Evolutionary conservation across 805 yeast genomes (phyloP), one percentile per base, ranked within the genome.

Genomic region (Ogataea degrootiae): DNA sequence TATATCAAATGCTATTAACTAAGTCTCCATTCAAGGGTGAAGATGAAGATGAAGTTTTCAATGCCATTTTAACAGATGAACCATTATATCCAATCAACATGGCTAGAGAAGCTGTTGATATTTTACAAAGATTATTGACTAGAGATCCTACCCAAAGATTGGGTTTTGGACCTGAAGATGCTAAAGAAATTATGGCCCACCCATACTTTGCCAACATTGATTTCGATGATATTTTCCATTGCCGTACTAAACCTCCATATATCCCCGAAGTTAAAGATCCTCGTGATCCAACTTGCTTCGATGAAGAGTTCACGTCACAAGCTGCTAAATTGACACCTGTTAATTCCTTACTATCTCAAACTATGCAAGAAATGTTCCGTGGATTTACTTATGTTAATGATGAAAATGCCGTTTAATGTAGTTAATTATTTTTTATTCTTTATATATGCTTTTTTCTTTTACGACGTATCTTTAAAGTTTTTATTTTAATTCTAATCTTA

Each of bases 21-120:
- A 96, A 92, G 68, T 87, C 97, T 7, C 99, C 99, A 35, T 94
- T 94, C 71, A 85, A 92, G 56, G 99, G 99, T 55, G 97, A 91
- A 56, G 72, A 68, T 48, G 73, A 69, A 49, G 98, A 94, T 62
- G 99, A 94, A 69, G 90, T 94, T 34, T 94, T 92, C 70, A 94
- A 91, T 67, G 97, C 99, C 14, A 94, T 94, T 60, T 79, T 91
- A 53, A 85, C 94, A 36, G 99, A 94, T 72, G 99, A 94, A 66
- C 98, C 97, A 9, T 74, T 90, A 58, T 94, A 91, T 67, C 99
- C 98, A 34, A 89, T 94, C 54, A 94, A 90, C 63, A 92, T 94
- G 97, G 94, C 97, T 2, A 83, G 96, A 50, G 97, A 91, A 64
- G 89, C 97, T 2, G 99, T 94, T 36, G 90, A 95, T 53, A 84